phyloP scores from a whole-genome alignment of 1,284 basidiomycete genomes.

The Pyrrhoderma lamaoense region DNA sequence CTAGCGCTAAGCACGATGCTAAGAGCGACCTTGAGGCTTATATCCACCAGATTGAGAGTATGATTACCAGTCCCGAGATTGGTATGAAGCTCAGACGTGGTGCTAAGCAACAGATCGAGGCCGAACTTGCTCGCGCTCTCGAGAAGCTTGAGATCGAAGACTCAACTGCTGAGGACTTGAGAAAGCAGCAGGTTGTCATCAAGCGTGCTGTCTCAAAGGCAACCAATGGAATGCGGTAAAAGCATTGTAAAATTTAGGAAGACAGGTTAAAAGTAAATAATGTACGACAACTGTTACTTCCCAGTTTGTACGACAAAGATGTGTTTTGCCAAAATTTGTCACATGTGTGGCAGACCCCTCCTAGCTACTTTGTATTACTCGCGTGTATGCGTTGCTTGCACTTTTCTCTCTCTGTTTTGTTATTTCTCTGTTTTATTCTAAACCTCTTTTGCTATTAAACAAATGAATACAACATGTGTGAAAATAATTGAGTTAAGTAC shows the following conservation, averaged over 20 bases:
- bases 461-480: background rate
- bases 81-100: slow-evolving; percentile 96
- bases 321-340: slow-evolving; percentile 15
- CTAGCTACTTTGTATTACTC: slow-evolving; percentile 10
- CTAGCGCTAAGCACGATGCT: slow-evolving; percentile 92
- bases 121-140: slow-evolving; percentile 91
- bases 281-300: background rate
- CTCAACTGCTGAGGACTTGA: slow-evolving; percentile 85
- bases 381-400: slow-evolving; percentile 9
- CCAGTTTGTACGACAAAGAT: slow-evolving; percentile 7
- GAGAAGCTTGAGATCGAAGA: slow-evolving; percentile 97
- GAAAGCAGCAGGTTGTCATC: slow-evolving; percentile 87
- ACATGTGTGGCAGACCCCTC: background rate
- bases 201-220: slow-evolving; percentile 96
- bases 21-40: slow-evolving; percentile 95
- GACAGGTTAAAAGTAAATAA: background rate
- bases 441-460: background rate
- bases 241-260: background rate
- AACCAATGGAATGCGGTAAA: slow-evolving; percentile 32
- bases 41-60: slow-evolving; percentile 89
- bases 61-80: slow-evolving; percentile 90
- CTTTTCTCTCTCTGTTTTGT: slow-evolving; percentile 7
- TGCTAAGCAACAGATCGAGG: slow-evolving; percentile 86
- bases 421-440: slow-evolving; percentile 7
- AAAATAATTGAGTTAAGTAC: too few relatives aligned